Conservation (phyloP, 1,284 basidiomycete genomes). For the Phellopilus nigrolimitatus region DNA sequence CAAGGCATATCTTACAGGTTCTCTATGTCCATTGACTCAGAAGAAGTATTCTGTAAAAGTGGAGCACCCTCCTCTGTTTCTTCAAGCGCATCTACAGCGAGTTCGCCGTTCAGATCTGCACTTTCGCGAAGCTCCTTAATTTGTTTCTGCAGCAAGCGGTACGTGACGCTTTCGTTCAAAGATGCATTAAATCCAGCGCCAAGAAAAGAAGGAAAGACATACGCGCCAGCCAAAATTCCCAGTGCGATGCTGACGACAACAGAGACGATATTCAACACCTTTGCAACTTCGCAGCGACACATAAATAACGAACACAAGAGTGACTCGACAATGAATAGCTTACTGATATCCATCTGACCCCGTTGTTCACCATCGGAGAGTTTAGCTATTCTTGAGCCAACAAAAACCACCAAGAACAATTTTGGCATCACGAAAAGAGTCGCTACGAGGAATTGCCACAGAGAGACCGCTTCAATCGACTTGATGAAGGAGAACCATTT, state of each 20-base stretch:
- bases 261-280: slow-evolving; percentile 56
- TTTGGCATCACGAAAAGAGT: slow-evolving; percentile 69
- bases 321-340: slow-evolving; percentile 24
- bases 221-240: slow-evolving; percentile 62
- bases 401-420: slow-evolving; percentile 66
- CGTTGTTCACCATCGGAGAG: slow-evolving; percentile 75
- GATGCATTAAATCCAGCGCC: slow-evolving; percentile 16
- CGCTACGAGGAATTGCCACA: slow-evolving; percentile 73
- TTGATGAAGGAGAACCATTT: slow-evolving; percentile 27
- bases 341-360: slow-evolving; percentile 69
- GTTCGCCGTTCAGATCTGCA: slow-evolving; percentile 46
- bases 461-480: slow-evolving; percentile 68
- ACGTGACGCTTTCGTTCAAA: slow-evolving; percentile 48
- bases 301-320: neutral
- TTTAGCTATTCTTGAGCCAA: slow-evolving; percentile 69
- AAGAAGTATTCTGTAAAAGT: slow-evolving; percentile 39
- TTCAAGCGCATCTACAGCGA: slow-evolving; percentile 59
- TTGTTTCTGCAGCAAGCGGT: slow-evolving; percentile 56
- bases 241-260: slow-evolving; percentile 54
- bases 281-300: slow-evolving; percentile 50
- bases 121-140: slow-evolving; percentile 50
- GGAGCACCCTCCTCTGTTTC: slow-evolving; percentile 60
- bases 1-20: neutral
- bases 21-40: slow-evolving; percentile 21
- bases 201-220: slow-evolving; percentile 28